Percentiles rank a stretch among this genome's conserved stretches.
phyloP scores from a whole-genome alignment of 1,284 basidiomycete genomes.

The Cystobasidium slooffiae region DNA sequence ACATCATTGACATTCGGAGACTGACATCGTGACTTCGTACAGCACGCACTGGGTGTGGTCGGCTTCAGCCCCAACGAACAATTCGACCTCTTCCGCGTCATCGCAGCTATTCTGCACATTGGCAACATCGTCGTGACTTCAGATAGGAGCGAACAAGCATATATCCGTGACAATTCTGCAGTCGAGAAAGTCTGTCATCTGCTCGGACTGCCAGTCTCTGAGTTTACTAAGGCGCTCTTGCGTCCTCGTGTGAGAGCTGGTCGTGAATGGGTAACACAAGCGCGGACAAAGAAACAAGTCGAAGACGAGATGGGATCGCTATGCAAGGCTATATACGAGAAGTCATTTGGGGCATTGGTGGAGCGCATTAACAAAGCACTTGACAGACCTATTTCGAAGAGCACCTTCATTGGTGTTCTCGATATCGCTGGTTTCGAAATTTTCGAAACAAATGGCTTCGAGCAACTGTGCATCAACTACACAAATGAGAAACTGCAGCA shows the following conservation, averaged over 20 bases:
- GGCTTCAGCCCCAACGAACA: slow-evolving; percentile 86
- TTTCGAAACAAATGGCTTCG: slow-evolving; percentile 70
- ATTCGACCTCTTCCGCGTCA: slow-evolving; percentile 88
- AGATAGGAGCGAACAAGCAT: slow-evolving; percentile 83
- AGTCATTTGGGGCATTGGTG: slow-evolving; percentile 90
- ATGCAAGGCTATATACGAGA: slow-evolving; percentile 97
- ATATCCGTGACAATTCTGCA: slow-evolving; percentile 62
- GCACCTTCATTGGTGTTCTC: slow-evolving; percentile 96
- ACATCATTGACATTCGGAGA: neutral
- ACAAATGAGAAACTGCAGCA: slow-evolving; percentile 97
- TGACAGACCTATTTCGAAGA: slow-evolving; percentile 87
- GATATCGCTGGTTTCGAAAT: slow-evolving; percentile 99
- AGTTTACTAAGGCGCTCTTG: slow-evolving; percentile 85
- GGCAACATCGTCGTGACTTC: slow-evolving; percentile 88
- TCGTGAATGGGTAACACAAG: slow-evolving; percentile 94
- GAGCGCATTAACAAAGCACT: slow-evolving; percentile 93
- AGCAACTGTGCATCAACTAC: slow-evolving; percentile 98
- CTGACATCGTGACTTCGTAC: neutral
- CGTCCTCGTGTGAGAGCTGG: slow-evolving; percentile 90
- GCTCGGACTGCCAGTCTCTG: slow-evolving; percentile 84
- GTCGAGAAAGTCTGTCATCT: slow-evolving; percentile 88
- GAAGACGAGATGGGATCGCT: slow-evolving; percentile 88
- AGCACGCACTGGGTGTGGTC: slow-evolving; percentile 81
- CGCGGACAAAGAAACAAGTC: slow-evolving; percentile 88
- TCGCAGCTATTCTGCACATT: slow-evolving; percentile 91